These are phyloP conservation scores for Cercophora newfieldiana DNA, from an alignment of 495 filamentous ascomycete species.

Conservation along the genomic window DNA sequence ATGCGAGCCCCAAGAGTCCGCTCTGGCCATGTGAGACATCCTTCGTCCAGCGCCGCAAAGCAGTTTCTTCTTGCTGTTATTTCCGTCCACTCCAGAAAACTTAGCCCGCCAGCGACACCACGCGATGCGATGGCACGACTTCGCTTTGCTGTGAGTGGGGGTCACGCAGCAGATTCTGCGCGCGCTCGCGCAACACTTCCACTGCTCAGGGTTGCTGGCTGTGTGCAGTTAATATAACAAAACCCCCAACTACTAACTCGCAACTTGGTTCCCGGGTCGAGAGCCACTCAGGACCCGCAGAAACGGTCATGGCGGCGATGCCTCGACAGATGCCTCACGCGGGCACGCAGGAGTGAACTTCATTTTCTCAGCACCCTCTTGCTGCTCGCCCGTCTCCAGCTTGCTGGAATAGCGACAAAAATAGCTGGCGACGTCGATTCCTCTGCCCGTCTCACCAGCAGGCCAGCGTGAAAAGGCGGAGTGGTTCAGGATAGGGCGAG, in stretches of 20 bases:
- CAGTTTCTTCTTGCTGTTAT: constrained; percentile 2
- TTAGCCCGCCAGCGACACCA: constrained; percentile 4
- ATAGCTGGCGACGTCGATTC: constrained; percentile 12
- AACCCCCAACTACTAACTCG: neutral
- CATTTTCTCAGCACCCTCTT: constrained; percentile 14
- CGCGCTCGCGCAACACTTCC: neutral
- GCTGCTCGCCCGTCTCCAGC: neutral
- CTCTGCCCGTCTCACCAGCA: neutral
- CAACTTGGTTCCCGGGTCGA: constrained; percentile 32
- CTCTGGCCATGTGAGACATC: constrained; percentile 24
- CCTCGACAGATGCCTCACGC: constrained; percentile 9
- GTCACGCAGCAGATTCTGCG: neutral
- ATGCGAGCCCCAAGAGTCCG: neutral
- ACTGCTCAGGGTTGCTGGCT: neutral
- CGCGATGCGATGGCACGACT: constrained; percentile 20
- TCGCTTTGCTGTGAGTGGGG: neutral
- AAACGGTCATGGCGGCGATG: constrained; percentile 6
- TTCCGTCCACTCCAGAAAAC: constrained; percentile 9
- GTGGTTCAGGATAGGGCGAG: neutral
- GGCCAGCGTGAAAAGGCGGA: neutral
- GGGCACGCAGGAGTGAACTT: constrained; percentile 24
- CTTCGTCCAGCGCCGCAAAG: constrained; percentile 10
- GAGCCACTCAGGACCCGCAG: constrained; percentile 11
- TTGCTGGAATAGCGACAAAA: constrained; percentile 15
- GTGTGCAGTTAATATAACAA: constrained; percentile 25